Evolutionary conservation across 106 monocot species (phyloP).

Genomic region (Allium sativum): DNA sequence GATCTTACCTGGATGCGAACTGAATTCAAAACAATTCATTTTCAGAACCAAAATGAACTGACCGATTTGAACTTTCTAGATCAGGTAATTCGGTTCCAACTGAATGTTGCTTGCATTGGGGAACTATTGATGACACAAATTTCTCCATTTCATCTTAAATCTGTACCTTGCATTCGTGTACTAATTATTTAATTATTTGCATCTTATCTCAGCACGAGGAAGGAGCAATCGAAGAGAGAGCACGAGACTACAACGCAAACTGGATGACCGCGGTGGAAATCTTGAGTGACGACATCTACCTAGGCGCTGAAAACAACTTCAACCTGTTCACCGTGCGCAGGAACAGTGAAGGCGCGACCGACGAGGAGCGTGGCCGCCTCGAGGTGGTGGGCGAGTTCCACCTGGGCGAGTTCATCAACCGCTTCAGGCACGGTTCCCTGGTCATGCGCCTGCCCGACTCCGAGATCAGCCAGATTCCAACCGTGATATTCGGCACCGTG

Average conservation of each 20-base stretch:
- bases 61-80: too few species aligned
- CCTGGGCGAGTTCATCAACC: slow-evolving; percentile 77
- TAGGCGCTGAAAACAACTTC: slow-evolving; percentile 89
- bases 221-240: slow-evolving; percentile 83
- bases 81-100: too few species aligned
- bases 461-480: slow-evolving; percentile 63
- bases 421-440: slow-evolving; percentile 79
- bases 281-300: slow-evolving; percentile 75
- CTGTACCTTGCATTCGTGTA: neutral
- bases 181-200: neutral
- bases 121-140: too few species aligned
- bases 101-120: too few species aligned
- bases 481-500: slow-evolving; percentile 79
- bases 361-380: slow-evolving; percentile 82
- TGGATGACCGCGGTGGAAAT: slow-evolving; percentile 98
- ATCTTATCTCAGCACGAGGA: slow-evolving; percentile 59
- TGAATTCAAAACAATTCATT: too few species aligned
- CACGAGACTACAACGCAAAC: slow-evolving; percentile 85
- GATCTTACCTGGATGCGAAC: too few species aligned
- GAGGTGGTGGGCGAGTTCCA: slow-evolving; percentile 92
- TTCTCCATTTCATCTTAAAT: neutral
- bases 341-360: slow-evolving; percentile 85
- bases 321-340: slow-evolving; percentile 80
- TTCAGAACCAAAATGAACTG: too few species aligned
- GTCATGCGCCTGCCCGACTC: slow-evolving; percentile 95